Evolutionary conservation across 2,329 filamentous ascomycete species (phyloP).

Genomic region (Aspergillus texensis): DNA sequence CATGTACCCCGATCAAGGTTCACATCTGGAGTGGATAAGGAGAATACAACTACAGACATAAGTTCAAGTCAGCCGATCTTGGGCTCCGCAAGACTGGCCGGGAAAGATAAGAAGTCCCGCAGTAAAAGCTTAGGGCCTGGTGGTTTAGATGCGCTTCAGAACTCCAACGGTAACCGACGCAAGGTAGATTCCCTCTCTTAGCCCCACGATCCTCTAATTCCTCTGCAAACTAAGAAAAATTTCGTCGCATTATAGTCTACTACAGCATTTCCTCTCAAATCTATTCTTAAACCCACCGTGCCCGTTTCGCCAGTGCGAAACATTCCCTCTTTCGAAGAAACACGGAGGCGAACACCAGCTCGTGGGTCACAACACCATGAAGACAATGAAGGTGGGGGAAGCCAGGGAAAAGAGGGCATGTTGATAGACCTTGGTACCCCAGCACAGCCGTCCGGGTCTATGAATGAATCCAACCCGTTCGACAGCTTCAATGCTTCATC

Average conservation of each 20-base stretch:
- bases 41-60: conserved; percentile 74
- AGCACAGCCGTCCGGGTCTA: conserved; percentile 32
- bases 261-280: conserved; percentile 55
- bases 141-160: conserved; percentile 78
- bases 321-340: conserved; percentile 63
- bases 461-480: conserved; percentile 52
- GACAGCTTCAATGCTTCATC: conserved; percentile 46
- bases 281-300: conserved; percentile 81
- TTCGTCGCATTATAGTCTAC: conserved; percentile 38
- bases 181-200: conserved; percentile 61
- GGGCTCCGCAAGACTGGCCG: conserved; percentile 39
- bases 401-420: conserved; percentile 33
- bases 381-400: conserved; percentile 20
- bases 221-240: conserved; percentile 11
- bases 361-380: conserved; percentile 32
- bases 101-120: conserved; percentile 67
- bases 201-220: conserved; percentile 2
- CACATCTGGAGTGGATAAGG: conserved; percentile 63
- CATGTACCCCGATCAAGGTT: conserved; percentile 56
- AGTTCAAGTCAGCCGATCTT: conserved; percentile 45
- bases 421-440: conserved; percentile 50
- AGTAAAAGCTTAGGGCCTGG: conserved; percentile 97
- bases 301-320: conserved; percentile 65
- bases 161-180: conserved; percentile 73
- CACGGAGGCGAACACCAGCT: conserved; percentile 43